phyloP scores from a whole-genome alignment of 345 rosid genomes.

The Citrus sp. region DNA sequence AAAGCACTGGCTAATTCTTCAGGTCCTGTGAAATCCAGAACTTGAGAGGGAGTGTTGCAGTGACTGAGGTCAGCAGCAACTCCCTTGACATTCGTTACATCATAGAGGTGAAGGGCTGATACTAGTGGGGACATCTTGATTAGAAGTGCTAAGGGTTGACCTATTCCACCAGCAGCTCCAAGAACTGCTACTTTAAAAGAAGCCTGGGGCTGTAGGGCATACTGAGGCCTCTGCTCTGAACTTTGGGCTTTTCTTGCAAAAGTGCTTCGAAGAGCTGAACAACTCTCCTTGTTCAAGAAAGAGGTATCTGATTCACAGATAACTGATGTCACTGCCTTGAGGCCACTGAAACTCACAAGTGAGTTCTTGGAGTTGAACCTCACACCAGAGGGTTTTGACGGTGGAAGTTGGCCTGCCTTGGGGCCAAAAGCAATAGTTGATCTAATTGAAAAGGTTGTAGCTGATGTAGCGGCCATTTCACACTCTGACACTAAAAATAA shows the following conservation, averaged over 20 bases:
- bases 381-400: conserved; percentile 35
- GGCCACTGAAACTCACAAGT: conserved; percentile 48
- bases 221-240: conserved; percentile 26
- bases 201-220: conserved; percentile 58
- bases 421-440: conserved; percentile 45
- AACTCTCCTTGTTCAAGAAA: conserved; percentile 50
- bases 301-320: conserved; percentile 51
- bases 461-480: conserved; percentile 69
- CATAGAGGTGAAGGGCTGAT: conserved; percentile 76
- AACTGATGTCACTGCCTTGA: conserved; percentile 54
- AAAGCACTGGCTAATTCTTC: conserved; percentile 65
- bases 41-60: conserved; percentile 90
- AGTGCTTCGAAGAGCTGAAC: conserved; percentile 42
- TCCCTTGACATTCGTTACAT: conserved; percentile 91
- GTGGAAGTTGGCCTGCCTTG: conserved; percentile 38
- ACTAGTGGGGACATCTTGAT: conserved; percentile 94
- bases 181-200: conserved; percentile 85
- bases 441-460: conserved; percentile 56
- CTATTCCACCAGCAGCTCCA: conserved; percentile 94
- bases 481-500: conserved; percentile 7
- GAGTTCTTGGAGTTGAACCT: conserved; percentile 39
- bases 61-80: conserved; percentile 95
- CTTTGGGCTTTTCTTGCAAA: conserved; percentile 33
- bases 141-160: conserved; percentile 82
- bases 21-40: conserved; percentile 78